Evolutionary conservation across 768 basidiomycete genomes (phyloP).

Genomic region (Gymnopilus dilepis): DNA sequence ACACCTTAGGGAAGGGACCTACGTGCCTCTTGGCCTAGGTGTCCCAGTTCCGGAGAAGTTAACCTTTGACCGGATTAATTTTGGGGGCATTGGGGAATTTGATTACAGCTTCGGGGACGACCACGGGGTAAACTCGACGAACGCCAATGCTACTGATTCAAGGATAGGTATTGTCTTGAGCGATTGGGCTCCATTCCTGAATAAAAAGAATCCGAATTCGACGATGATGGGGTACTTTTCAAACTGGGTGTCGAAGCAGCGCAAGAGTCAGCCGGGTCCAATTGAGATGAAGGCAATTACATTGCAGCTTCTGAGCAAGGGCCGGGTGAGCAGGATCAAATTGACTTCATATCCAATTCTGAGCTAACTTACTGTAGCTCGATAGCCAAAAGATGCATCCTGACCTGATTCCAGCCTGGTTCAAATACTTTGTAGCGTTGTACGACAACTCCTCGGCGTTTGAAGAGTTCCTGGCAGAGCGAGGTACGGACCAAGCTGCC

Average conservation of each 20-base stretch:
- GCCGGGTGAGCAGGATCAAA: constrained; percentile 8
- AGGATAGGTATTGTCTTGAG: no score
- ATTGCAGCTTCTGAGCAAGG: constrained; percentile 12
- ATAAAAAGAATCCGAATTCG: constrained; percentile 28
- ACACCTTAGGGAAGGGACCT: constrained; percentile 22
- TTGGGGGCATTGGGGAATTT: constrained; percentile 53
- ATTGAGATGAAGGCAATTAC: background rate
- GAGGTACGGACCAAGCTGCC: constrained; percentile 27
- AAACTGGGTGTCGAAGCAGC: constrained; percentile 45
- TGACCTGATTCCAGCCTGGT: constrained; percentile 8
- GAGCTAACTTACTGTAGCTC: background rate
- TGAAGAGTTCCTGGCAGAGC: constrained; percentile 35
- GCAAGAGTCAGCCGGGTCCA: constrained; percentile 20
- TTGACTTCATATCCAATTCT: background rate
- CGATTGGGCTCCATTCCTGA: constrained; percentile 50
- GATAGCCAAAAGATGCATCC: background rate
- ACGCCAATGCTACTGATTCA: no score
- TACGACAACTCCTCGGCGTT: constrained; percentile 46
- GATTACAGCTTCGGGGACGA: constrained; percentile 29
- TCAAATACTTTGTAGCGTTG: constrained; percentile 18
- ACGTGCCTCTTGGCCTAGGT: constrained; percentile 24
- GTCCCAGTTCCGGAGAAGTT: no score
- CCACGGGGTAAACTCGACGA: no score
- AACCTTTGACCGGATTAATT: constrained; percentile 56
- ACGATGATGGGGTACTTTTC: constrained; percentile 49